Base-by-base conservation (phyloP, 164 flowering plant species). In the Malania oleifera region DNA sequence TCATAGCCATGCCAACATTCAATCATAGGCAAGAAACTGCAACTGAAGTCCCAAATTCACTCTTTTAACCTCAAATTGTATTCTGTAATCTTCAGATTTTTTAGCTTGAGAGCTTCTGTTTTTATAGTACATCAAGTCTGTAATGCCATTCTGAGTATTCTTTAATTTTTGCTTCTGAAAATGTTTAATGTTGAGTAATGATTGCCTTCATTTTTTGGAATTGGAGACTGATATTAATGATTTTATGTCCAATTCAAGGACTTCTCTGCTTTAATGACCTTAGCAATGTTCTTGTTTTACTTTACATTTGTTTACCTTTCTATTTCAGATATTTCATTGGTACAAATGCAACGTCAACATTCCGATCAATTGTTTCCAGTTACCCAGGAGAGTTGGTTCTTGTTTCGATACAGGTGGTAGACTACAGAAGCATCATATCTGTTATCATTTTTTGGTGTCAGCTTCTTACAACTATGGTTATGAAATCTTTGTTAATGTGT, bases 291-390 rank as follows among this genome's bases (percentile, higher is more conserved):
- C 54, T 45, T 49, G 18, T 58, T 51, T 39, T n/a, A 26, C 35
- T 49, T 19, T 22, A 7, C 14, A 43, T 7, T 18, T 43, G 17
- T n/a, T 43, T 7, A 17, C 4, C 18, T 39, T 31, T 64, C 34
- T 41, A 4, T 65, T 19, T 23, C 43, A 90, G 95, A 68, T 69
- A 78, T 67, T 91, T 91, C 70, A 79, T 88, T 49, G 80, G 80
- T 54, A 82, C 98, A 61, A 84, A 88, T 73, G 98, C 96, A 38
- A 86, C 96, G 19, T 78, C 89, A 53, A 79, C 96, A 56, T 91
- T 91, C 64, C 83, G 80, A 18, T 77, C 91, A 34, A 88, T 91
- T 58, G 76, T 88, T 66, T 84, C 90, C 13, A 86, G 84, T 63
- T 91, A 91, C 71, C 88, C 84, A 0, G 98, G 96, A 65, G 60